A percentile compares a stretch with the other conserved stretches of the same genome.
Evolutionary conservation across 1,284 basidiomycete genomes (phyloP).

Genomic region (Naganishia liquefaciens): DNA sequence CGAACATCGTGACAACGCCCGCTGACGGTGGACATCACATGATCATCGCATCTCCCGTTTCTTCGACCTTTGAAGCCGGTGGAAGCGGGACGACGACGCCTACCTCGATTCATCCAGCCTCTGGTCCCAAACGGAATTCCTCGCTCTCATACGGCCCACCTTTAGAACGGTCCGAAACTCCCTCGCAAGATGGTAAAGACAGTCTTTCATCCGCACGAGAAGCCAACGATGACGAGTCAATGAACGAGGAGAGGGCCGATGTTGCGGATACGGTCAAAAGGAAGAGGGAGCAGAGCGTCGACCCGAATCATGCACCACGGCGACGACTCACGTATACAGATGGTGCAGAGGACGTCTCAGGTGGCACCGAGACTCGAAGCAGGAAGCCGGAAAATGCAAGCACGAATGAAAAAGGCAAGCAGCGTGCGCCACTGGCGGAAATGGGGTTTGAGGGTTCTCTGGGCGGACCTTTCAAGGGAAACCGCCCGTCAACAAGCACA

Average conservation of each 20-base stretch:
- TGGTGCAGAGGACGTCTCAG: neutral
- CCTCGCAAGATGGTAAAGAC: neutral
- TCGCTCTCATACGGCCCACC: neutral
- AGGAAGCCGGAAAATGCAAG: neutral
- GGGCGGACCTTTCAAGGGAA: neutral
- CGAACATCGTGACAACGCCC: neutral
- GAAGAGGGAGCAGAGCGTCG: conserved; percentile 21
- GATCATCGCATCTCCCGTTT: neutral
- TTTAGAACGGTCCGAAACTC: neutral
- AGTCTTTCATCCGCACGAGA: conserved; percentile 1
- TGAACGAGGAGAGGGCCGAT: conserved; percentile 12
- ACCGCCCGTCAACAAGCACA: neutral
- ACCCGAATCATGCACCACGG: neutral
- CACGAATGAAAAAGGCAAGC: neutral
- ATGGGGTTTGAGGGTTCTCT: conserved; percentile 22
- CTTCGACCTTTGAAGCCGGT: neutral
- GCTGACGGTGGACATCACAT: neutral
- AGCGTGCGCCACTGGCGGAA: neutral
- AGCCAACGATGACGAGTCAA: conserved; percentile 7
- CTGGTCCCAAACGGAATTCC: conserved; percentile 3
- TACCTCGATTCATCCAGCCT: conserved; percentile 6
- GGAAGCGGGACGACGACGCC: conserved; percentile 15
- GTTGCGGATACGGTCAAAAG: conserved; percentile 16
- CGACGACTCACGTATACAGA: neutral
- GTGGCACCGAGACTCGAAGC: neutral